Evolutionary conservation across 2,329 filamentous ascomycete genomes (phyloP), one percentile per base, ranked within the genome.

Genomic region (Pleoardoris graminearum): DNA sequence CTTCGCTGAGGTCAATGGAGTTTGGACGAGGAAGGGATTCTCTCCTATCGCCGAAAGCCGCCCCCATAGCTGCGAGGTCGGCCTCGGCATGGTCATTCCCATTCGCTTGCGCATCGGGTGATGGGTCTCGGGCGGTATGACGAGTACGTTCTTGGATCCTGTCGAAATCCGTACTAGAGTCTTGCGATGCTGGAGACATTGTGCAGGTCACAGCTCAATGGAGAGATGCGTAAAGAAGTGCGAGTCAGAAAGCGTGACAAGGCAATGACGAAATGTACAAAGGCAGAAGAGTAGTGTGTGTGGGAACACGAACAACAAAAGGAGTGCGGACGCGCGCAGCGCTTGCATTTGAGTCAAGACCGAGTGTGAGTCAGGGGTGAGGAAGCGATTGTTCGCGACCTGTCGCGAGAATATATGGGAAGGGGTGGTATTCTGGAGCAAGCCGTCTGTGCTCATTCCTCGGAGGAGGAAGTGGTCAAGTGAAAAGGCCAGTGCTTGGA

Each of bases 1-100:
- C 30, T 33, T 55, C 53, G 36, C 48, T 51, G 37, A 55, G 10
- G 11, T 51, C 43, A 21, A 54, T 21, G 29, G 45, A 47, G 37
- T 41, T 22, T 12, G 46, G 22, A 8, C 14, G 32, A 11, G 53
- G 45, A 25, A 48, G 47, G 6, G 48, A 49, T 11, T 44, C 38
- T 21, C 53, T 35, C 30, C 48, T 21, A 30, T 39, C 33, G 3
- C 21, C 16, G 22, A 54, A 54, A 16, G 30, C 46, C 46, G 23
- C 53, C 29, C 52, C 52, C 45, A 55, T 25, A 19, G 19, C 44
- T 10, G 38, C 39, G 21, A 55, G 46, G 16, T 48, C 48, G 38
- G 43, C 21, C 23, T 48, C 53, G 39, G 53, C 22, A 19, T n/a
- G 16, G n/a, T 6, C 29, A 22, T 35, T 41, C 12, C 4, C 23